Evolutionary conservation across 306 rosid genomes (phyloP).

Genomic region (Leucaena leucocephala): DNA sequence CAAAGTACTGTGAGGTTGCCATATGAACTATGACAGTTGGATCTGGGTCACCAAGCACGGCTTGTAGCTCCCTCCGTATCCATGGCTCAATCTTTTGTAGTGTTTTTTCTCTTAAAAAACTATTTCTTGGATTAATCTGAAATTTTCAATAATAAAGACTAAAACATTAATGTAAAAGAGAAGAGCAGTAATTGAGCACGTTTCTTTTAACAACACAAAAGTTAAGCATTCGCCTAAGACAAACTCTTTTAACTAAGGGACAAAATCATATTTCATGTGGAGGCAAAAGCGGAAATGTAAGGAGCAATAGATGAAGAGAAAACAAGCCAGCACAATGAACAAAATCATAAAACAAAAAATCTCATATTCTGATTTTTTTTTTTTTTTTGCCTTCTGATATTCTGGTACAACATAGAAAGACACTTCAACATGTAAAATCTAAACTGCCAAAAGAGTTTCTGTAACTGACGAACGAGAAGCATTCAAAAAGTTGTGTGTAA

Average conservation of each 20-base stretch:
- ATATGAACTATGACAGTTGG: constrained; percentile 64
- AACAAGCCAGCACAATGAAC: constrained; percentile 5
- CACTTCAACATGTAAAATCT: neutral
- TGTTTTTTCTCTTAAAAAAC: constrained; percentile 38
- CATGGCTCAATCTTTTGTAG: constrained; percentile 58
- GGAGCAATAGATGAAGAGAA: neutral
- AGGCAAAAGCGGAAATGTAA: neutral
- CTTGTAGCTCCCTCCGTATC: constrained; percentile 68
- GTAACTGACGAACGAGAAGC: neutral
- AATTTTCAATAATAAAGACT: neutral
- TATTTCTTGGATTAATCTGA: constrained; percentile 36
- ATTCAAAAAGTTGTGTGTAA: neutral
- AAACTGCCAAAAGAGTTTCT: constrained; percentile 1
- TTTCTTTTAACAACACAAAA: neutral
- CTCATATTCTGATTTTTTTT: too few relatives aligned
- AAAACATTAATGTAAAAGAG: neutral
- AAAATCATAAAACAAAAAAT: neutral
- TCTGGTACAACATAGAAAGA: neutral
- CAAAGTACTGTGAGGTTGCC: constrained; percentile 47
- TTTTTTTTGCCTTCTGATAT: too few relatives aligned
- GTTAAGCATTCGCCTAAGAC: neutral
- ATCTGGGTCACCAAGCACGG: constrained; percentile 53
- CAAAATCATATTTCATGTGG: neutral
- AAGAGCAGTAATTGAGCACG: neutral
- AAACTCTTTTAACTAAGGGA: constrained; percentile 1